Evolutionary conservation across 139 green algal species (phyloP).

Genomic region (Chlamydomonas incerta): DNA sequence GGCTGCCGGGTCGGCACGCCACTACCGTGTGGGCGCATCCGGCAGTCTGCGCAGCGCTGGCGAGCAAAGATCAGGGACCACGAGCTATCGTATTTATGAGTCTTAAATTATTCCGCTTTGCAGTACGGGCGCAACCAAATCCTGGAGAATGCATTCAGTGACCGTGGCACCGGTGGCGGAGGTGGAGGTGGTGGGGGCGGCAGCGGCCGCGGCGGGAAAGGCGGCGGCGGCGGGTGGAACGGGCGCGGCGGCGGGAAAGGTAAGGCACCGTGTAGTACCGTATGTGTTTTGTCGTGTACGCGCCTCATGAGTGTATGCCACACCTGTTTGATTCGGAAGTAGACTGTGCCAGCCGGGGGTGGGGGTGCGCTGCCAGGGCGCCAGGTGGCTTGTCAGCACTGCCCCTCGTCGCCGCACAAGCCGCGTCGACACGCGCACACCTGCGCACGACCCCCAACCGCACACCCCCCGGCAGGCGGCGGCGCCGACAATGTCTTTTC

Average conservation of each 20-base stretch:
- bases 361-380: too few relatives aligned
- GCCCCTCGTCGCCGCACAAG: too few relatives aligned
- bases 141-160: neutral
- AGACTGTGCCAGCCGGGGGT: too few relatives aligned
- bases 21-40: too few relatives aligned
- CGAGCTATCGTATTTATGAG: too few relatives aligned
- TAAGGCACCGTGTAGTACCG: neutral
- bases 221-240: neutral
- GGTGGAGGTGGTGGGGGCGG: neutral
- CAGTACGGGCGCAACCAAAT: slow-evolving; percentile 24
- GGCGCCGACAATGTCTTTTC: slow-evolving; percentile 4
- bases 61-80: too few relatives aligned
- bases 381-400: too few relatives aligned
- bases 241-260: neutral
- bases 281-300: neutral
- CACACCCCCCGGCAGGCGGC: neutral
- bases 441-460: too few relatives aligned
- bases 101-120: neutral
- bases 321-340: neutral
- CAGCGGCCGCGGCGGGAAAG: neutral
- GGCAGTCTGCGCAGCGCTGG: neutral
- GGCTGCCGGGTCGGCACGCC: too few relatives aligned
- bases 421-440: too few relatives aligned
- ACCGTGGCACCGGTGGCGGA: neutral
- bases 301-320: neutral